Evolutionary conservation across 169 alveolate genomes (phyloP).

Genomic region (Cytauxzoon felis): DNA sequence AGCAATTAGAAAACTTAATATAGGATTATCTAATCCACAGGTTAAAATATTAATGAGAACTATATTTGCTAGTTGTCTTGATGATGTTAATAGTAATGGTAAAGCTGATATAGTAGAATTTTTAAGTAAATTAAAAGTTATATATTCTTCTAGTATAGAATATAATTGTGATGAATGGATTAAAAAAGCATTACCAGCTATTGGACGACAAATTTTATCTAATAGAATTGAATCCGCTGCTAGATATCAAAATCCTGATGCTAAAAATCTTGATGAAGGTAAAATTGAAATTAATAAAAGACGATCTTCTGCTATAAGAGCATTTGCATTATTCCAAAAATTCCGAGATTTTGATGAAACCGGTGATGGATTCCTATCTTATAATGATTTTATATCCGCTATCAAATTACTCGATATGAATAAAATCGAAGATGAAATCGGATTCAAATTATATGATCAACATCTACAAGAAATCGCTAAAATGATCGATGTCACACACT

Average conservation of each 20-base stretch:
- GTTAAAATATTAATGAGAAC: conserved; percentile 75
- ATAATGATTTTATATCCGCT: conserved; percentile 78
- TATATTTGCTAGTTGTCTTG: conserved; percentile 69
- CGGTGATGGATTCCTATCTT: conserved; percentile 74
- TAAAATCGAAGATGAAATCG: conserved; percentile 75
- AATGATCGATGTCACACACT: conserved; percentile 75
- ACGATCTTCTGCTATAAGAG: conserved; percentile 80
- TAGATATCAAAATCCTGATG: conserved; percentile 66
- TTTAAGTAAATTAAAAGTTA: conserved; percentile 78
- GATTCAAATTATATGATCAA: conserved; percentile 72
- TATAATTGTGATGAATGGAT: conserved; percentile 74
- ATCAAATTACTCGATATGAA: conserved; percentile 72
- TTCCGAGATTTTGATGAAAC: conserved; percentile 75
- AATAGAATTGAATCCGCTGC: conserved; percentile 83
- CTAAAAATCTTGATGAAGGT: background rate
- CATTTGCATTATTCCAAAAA: conserved; percentile 82
- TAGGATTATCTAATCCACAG: conserved; percentile 80
- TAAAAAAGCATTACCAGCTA: conserved; percentile 75
- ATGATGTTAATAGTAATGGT: conserved; percentile 63
- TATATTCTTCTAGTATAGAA: conserved; percentile 69
- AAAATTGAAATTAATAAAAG: conserved; percentile 53
- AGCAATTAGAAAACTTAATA: conserved; percentile 70
- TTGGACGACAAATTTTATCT: conserved; percentile 76
- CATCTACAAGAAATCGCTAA: conserved; percentile 75
- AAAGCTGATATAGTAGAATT: conserved; percentile 82